Conservation (phyloP, 495 filamentous ascomycete genomes). For the Echria macrotheca region DNA sequence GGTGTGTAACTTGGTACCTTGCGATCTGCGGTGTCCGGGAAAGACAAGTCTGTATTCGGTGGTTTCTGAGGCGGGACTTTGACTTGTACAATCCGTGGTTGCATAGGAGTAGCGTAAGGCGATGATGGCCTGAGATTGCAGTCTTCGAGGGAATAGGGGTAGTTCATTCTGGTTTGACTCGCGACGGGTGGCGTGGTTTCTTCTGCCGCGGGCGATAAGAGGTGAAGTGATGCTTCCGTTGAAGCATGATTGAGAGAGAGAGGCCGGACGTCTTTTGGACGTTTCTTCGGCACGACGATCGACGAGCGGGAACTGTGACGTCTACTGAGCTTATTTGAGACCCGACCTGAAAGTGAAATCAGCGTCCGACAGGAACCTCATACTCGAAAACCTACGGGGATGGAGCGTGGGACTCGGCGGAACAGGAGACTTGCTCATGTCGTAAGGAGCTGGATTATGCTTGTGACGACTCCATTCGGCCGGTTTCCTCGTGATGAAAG, state of each 20-base stretch:
- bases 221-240: conserved; percentile 11
- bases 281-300: conserved; percentile 19
- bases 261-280: conserved; percentile 19
- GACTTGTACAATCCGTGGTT: conserved; percentile 1
- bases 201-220: conserved; percentile 31
- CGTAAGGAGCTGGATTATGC: conserved; percentile 4
- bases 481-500: conserved; percentile 18
- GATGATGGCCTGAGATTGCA: too few relatives aligned
- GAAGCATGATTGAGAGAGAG: conserved; percentile 6
- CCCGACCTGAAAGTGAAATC: too few relatives aligned
- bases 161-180: not conserved
- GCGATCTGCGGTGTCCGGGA: too few relatives aligned
- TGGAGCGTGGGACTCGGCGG: conserved; percentile 28
- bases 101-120: not conserved
- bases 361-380: too few relatives aligned
- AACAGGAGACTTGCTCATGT: conserved; percentile 17
- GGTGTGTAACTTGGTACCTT: too few relatives aligned
- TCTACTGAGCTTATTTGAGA: conserved; percentile 3
- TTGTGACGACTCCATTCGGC: conserved; percentile 11
- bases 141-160: too few relatives aligned
- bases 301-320: conserved; percentile 6
- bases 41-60: too few relatives aligned
- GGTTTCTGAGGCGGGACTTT: too few relatives aligned
- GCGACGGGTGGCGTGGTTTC: conserved; percentile 16
- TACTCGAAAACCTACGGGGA: conserved; percentile 19